Percentiles rank a stretch among this genome's conserved stretches.
These are phyloP conservation scores for Filobasidium uniguttulatum DNA, from an alignment of 1,284 basidiomycete species.

Conservation along the genomic window DNA sequence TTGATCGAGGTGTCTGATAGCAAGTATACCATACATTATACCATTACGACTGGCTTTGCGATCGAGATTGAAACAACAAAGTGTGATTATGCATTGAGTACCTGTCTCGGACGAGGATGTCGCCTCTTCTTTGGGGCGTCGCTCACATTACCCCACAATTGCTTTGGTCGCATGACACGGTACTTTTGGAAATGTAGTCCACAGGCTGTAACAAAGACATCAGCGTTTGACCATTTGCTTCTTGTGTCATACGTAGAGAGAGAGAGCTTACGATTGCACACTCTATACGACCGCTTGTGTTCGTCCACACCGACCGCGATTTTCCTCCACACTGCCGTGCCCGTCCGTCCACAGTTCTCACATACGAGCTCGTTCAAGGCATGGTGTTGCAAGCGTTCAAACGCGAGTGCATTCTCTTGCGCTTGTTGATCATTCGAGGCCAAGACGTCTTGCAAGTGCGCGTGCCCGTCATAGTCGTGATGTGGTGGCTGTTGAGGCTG, in stretches of 20 bases:
- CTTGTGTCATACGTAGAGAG: neutral
- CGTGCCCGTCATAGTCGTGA: no score
- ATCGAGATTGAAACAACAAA: no score
- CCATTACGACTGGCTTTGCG: no score
- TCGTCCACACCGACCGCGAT: conserved; percentile 8
- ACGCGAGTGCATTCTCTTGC: neutral
- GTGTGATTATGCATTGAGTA: no score
- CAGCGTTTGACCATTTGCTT: neutral
- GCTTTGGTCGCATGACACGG: conserved; percentile 13
- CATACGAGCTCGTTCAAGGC: conserved; percentile 2
- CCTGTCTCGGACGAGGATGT: conserved; percentile 1
- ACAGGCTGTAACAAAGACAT: conserved; percentile 7
- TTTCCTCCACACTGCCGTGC: conserved; percentile 13
- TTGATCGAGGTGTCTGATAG: no score
- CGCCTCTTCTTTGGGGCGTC: conserved; percentile 9
- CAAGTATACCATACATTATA: no score
- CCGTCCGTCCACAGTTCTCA: conserved; percentile 13
- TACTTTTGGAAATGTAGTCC: conserved; percentile 14
- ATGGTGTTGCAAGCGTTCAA: neutral
- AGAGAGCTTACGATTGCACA: conserved; percentile 13
- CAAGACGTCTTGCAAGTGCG: no score
- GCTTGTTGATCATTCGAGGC: no score
- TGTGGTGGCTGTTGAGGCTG: no score
- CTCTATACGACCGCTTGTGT: conserved; percentile 2
- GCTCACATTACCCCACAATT: conserved; percentile 11